Evolutionary conservation across 176 grass and related monocot species (phyloP), one percentile per base, ranked within the genome.

Genomic region (Carex scoparia): DNA sequence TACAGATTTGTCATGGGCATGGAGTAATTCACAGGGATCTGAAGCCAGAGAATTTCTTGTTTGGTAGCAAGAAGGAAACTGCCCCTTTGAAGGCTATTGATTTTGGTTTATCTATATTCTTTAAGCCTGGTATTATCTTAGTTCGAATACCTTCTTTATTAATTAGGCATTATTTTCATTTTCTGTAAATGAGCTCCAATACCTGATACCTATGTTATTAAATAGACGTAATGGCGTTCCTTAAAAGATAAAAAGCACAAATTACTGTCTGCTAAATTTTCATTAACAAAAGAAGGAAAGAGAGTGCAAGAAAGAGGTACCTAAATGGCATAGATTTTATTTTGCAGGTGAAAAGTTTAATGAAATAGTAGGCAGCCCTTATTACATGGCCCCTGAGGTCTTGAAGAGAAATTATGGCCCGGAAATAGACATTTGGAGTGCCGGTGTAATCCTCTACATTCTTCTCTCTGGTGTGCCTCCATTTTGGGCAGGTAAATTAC

Each of bases 381-480:
- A 99, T 88, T 99, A 99, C 88, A 99, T 99, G 97, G 97, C 97
- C 58, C 97, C 97, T 51, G 97, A 99, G 90, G 97, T 99, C 78
- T 79, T 99, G 57, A 99, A 90, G 89, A 86, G 93, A 86, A 89
- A 94, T 86, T 99, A 99, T 65, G 97, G 97, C 4, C 97, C 97
- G 35, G 97, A 99, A 89, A 72, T 96, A 32, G 97, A 99, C 89
- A 91, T 99, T 57, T 99, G 97, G 97, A 99, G 97, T 88, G 97
- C 97, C 66, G 97, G 97, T 80, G 97, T 99, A 67, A 99, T 99
- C 72, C 89, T 99, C 56, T 99, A 96, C 44, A 99, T 99, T 80
- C 91, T 99, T 48, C 90, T 99, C 38, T 99, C 90, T 69, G 97
- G 97, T 38, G 97, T 96, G 37, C 97, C 93, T 81, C 97, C 97